A percentile compares a stretch with the other conserved stretches of the same genome.
These are phyloP conservation scores for Amaranthus tricolor DNA, from an alignment of 179 eudicot species.

Conservation along the genomic window DNA sequence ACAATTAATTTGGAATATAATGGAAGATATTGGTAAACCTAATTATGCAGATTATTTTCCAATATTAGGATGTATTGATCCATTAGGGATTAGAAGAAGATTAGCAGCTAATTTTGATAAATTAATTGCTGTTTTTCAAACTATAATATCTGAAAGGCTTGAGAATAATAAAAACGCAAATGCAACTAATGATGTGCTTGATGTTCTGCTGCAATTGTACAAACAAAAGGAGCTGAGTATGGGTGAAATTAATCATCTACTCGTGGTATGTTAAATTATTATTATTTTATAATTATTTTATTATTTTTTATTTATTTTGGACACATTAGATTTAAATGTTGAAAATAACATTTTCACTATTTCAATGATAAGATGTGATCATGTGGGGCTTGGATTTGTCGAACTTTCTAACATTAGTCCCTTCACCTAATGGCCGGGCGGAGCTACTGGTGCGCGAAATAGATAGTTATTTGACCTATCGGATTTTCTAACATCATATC, in stretches of 20 bases:
- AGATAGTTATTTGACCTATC: too few species aligned
- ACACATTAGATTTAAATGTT: too few species aligned
- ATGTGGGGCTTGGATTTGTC: too few species aligned
- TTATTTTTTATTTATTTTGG: too few species aligned
- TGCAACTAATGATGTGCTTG: constrained; percentile 23
- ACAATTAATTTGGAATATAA: constrained; percentile 30
- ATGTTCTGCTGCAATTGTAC: constrained; percentile 23
- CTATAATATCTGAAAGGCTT: constrained; percentile 17
- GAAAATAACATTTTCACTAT: too few species aligned
- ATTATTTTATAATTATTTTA: too few species aligned
- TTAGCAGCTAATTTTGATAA: constrained; percentile 28
- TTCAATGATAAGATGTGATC: too few species aligned
- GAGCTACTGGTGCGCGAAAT: too few species aligned
- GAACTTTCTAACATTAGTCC: too few species aligned
- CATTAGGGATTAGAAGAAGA: constrained; percentile 25
- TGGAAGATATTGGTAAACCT: constrained; percentile 37
- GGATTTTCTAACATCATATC: too few species aligned
- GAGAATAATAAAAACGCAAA: background rate
- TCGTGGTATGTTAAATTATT: constrained; percentile 24
- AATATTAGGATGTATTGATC: constrained; percentile 27
- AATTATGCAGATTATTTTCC: constrained; percentile 37
- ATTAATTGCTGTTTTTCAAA: constrained; percentile 29
- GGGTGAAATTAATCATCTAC: constrained; percentile 37
- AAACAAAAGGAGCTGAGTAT: constrained; percentile 26
- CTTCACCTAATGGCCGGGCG: too few species aligned